A percentile compares a stretch with the other conserved stretches of the same genome.
Evolutionary conservation across 2,329 filamentous ascomycete genomes (phyloP).

Genomic region (Claviceps sp.): DNA sequence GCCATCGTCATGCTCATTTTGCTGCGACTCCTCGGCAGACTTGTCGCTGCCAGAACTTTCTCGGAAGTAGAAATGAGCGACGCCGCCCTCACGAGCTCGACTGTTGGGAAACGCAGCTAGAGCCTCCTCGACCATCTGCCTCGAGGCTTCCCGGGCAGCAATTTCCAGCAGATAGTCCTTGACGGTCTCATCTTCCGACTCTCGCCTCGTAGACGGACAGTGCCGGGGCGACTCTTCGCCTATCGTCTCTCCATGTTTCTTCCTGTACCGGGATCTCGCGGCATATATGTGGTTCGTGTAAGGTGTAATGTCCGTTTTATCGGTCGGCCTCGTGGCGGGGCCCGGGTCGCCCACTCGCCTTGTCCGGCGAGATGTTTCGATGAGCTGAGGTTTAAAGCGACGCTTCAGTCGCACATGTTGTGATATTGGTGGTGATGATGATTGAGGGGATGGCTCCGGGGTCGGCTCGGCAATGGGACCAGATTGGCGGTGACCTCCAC

Average conservation of each 20-base stretch:
- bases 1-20: constrained; percentile 12
- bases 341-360: constrained; percentile 51
- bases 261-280: constrained; percentile 25
- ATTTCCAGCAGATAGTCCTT: constrained; percentile 66
- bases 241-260: constrained; percentile 16
- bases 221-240: constrained; percentile 18
- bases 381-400: constrained; percentile 63
- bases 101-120: constrained; percentile 66
- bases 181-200: constrained; percentile 63
- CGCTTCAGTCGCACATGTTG: constrained; percentile 28
- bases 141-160: constrained; percentile 66
- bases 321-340: constrained; percentile 47
- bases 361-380: constrained; percentile 65
- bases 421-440: constrained; percentile 28
- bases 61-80: constrained; percentile 57
- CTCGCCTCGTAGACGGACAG: constrained; percentile 36
- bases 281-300: constrained; percentile 49
- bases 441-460: constrained; percentile 37
- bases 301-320: constrained; percentile 60
- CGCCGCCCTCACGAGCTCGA: constrained; percentile 52
- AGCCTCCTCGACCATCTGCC: constrained; percentile 64
- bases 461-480: constrained; percentile 46
- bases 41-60: constrained; percentile 48
- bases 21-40: constrained; percentile 24
- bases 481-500: constrained; percentile 6